A percentile compares a stretch with the other conserved stretches of the same genome.
Evolutionary conservation across 306 rosid species (phyloP).

Genomic region (Psophocarpus tetragonolobus): DNA sequence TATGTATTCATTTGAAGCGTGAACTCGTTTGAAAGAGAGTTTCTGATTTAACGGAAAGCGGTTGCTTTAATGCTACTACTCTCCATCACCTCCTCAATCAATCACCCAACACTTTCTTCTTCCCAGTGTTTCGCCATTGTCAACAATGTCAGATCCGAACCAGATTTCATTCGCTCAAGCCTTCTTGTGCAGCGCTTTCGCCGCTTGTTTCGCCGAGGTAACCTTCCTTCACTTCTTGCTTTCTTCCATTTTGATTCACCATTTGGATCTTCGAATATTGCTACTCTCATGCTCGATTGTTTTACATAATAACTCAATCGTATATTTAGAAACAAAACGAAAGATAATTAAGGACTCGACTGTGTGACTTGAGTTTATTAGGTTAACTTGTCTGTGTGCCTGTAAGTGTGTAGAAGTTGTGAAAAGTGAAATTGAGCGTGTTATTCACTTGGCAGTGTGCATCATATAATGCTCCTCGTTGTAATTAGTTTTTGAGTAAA

Average conservation of each 20-base stretch:
- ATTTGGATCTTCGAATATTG: background rate
- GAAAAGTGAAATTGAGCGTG: background rate
- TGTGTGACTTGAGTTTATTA: background rate
- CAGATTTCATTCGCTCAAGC: slow-evolving; percentile 72
- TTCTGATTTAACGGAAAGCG: background rate
- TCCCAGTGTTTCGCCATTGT: background rate
- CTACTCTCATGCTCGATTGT: background rate
- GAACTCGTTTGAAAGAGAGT: background rate
- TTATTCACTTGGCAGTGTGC: background rate
- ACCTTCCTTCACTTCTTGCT: background rate
- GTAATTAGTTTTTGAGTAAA: background rate
- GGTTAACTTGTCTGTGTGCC: background rate
- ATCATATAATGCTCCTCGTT: background rate
- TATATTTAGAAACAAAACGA: background rate
- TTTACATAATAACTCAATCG: background rate
- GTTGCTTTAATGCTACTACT: slow-evolving; percentile 20
- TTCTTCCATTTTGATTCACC: background rate
- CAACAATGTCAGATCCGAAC: slow-evolving; percentile 79
- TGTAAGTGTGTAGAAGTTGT: background rate
- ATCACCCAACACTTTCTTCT: background rate
- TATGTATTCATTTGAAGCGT: background rate
- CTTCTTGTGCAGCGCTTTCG: slow-evolving; percentile 89
- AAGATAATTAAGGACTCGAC: background rate
- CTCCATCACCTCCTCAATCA: slow-evolving; percentile 30
- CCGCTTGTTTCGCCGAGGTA: slow-evolving; percentile 97